These are phyloP conservation scores for Coniferiporia weirii DNA, from an alignment of 1,284 basidiomycete species.

Conservation along the genomic window DNA sequence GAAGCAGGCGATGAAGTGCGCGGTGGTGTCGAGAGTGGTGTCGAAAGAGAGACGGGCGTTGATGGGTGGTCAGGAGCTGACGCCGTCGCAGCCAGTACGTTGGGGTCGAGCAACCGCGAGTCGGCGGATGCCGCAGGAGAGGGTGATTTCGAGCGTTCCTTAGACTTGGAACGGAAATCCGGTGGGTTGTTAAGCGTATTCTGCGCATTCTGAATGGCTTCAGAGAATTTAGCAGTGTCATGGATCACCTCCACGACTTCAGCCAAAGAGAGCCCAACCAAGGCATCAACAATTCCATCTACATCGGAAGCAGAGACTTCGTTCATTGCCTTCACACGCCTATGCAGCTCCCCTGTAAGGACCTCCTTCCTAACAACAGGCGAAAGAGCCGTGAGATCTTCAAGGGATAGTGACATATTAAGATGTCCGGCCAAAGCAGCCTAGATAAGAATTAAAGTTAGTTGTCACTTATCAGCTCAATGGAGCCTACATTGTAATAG, in stretches of 20 bases:
- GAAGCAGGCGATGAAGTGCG: slow-evolving; percentile 64
- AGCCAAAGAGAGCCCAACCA: slow-evolving; percentile 63
- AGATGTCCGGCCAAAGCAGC: slow-evolving; percentile 73
- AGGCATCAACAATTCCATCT: slow-evolving; percentile 60
- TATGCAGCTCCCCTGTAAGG: slow-evolving; percentile 72
- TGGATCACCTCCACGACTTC: slow-evolving; percentile 75
- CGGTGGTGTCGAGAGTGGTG: slow-evolving; percentile 68
- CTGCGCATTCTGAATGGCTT: slow-evolving; percentile 52
- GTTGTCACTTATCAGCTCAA: background rate
- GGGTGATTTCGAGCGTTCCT: slow-evolving; percentile 29
- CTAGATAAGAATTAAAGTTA: slow-evolving; percentile 31
- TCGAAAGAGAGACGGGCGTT: slow-evolving; percentile 71
- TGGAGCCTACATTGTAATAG: slow-evolving; percentile 62
- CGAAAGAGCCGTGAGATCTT: slow-evolving; percentile 73
- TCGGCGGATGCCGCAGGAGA: slow-evolving; percentile 55
- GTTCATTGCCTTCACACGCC: slow-evolving; percentile 59
- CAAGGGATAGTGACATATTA: slow-evolving; percentile 74
- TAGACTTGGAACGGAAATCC: slow-evolving; percentile 41
- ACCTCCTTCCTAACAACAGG: slow-evolving; percentile 82
- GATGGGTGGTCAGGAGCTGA: slow-evolving; percentile 79
- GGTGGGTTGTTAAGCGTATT: slow-evolving; percentile 28
- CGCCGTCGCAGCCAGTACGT: slow-evolving; percentile 61
- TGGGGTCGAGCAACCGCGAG: slow-evolving; percentile 56
- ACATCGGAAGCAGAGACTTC: slow-evolving; percentile 49
- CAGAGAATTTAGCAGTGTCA: slow-evolving; percentile 55